Conservation (phyloP, 345 rosid species). For the Murraya paniculata region DNA sequence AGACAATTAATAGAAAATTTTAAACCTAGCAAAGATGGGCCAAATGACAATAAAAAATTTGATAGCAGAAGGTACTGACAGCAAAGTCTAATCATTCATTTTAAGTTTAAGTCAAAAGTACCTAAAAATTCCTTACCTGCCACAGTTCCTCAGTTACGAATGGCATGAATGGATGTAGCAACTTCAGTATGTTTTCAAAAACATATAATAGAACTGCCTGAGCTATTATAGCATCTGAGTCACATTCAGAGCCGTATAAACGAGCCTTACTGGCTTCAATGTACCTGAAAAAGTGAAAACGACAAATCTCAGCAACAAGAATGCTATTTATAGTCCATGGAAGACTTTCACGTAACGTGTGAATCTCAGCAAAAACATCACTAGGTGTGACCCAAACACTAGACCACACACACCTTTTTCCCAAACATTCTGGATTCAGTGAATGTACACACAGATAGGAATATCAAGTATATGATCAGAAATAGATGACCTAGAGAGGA, state of each 20-base stretch:
- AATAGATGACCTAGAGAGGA: background rate
- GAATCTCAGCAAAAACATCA: background rate
- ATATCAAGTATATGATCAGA: background rate
- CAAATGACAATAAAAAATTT: too few relatives aligned
- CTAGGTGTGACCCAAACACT: background rate
- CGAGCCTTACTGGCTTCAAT: conserved; percentile 97
- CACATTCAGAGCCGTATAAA: conserved; percentile 55
- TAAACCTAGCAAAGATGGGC: background rate
- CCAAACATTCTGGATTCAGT: background rate
- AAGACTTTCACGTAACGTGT: background rate
- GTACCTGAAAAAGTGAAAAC: conserved; percentile 48
- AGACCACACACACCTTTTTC: background rate
- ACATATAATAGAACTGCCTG: conserved; percentile 87
- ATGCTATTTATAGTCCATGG: background rate
- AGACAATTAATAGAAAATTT: background rate
- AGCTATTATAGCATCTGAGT: conserved; percentile 49
- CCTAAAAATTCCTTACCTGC: conserved; percentile 55
- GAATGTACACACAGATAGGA: background rate
- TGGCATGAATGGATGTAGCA: conserved; percentile 98
- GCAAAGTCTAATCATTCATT: background rate
- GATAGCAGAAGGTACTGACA: background rate
- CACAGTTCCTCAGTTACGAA: conserved; percentile 95
- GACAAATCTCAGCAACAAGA: conserved; percentile 16
- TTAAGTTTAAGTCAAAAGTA: background rate
- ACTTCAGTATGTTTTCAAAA: conserved; percentile 76